Evolutionary conservation across 257 asterid genomes (phyloP).

Genomic region (Solanum pimpinellifolium): DNA sequence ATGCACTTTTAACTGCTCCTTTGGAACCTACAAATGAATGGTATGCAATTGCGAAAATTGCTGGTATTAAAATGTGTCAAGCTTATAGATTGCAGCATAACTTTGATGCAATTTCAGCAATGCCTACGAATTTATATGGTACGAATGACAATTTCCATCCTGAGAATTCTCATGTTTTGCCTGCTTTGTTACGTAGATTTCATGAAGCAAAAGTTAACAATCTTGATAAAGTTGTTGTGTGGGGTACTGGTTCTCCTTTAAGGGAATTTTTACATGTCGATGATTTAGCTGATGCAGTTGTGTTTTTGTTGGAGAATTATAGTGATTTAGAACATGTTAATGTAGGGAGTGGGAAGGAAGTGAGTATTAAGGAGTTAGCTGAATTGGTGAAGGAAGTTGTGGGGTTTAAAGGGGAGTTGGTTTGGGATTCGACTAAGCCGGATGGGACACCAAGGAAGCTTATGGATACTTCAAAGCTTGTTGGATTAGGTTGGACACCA

Average conservation of each 20-base stretch:
- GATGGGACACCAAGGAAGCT: slow-evolving; percentile 97
- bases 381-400: slow-evolving; percentile 82
- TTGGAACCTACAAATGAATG: slow-evolving; percentile 86
- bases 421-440: slow-evolving; percentile 82
- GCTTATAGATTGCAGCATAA: slow-evolving; percentile 65
- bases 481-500: slow-evolving; percentile 75
- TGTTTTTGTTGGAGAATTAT: slow-evolving; percentile 61
- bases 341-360: slow-evolving; percentile 93
- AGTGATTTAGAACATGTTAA: slow-evolving; percentile 80
- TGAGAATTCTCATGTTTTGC: slow-evolving; percentile 86
- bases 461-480: slow-evolving; percentile 81
- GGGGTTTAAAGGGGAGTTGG: slow-evolving; percentile 67
- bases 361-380: slow-evolving; percentile 71
- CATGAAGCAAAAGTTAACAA: slow-evolving; percentile 57
- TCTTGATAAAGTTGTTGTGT: slow-evolving; percentile 59
- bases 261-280: slow-evolving; percentile 91
- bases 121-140: slow-evolving; percentile 84
- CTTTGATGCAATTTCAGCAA: slow-evolving; percentile 74
- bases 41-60: slow-evolving; percentile 86
- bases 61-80: slow-evolving; percentile 88
- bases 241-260: slow-evolving; percentile 89
- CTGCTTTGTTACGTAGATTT: slow-evolving; percentile 71
- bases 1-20: slow-evolving; percentile 66
- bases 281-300: slow-evolving; percentile 74
- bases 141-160: slow-evolving; percentile 84